These are phyloP conservation scores for Puccinia novopanici DNA, from an alignment of 1,284 basidiomycete species.

Conservation along the genomic window DNA sequence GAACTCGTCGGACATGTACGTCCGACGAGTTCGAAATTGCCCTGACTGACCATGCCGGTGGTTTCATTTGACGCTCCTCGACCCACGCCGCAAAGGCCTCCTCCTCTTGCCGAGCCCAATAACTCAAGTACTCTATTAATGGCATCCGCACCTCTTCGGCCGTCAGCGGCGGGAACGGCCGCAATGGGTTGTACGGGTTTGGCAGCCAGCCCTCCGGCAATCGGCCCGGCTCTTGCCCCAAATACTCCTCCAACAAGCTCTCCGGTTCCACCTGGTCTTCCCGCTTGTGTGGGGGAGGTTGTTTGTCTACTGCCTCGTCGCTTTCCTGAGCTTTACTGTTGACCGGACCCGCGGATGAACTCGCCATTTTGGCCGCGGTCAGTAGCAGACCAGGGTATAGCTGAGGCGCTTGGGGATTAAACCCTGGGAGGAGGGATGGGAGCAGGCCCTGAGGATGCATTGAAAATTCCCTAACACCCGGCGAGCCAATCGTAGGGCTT, in stretches of 20 bases:
- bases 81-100: constrained; percentile 34
- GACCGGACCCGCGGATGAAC: neutral
- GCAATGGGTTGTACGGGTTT: constrained; percentile 29
- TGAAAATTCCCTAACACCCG: neutral
- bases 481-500: neutral
- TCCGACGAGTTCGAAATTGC: too few relatives aligned
- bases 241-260: constrained; percentile 26
- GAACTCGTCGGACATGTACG: too few relatives aligned
- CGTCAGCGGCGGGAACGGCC: constrained; percentile 43
- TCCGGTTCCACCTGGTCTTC: neutral
- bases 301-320: neutral
- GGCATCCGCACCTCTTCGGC: constrained; percentile 28
- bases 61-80: constrained; percentile 25
- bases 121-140: constrained; percentile 35
- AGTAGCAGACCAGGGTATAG: constrained; percentile 13
- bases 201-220: constrained; percentile 33
- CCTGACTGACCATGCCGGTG: too few relatives aligned
- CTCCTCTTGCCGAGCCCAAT: constrained; percentile 37
- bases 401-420: constrained; percentile 36
- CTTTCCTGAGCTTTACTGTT: neutral
- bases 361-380: constrained; percentile 6
- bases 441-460: too few relatives aligned
- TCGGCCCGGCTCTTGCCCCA: neutral
- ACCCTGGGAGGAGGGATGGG: neutral
- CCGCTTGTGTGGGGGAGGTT: neutral